Evolutionary conservation across 257 asterid genomes (phyloP).

Genomic region (Coffea eugenioides): DNA sequence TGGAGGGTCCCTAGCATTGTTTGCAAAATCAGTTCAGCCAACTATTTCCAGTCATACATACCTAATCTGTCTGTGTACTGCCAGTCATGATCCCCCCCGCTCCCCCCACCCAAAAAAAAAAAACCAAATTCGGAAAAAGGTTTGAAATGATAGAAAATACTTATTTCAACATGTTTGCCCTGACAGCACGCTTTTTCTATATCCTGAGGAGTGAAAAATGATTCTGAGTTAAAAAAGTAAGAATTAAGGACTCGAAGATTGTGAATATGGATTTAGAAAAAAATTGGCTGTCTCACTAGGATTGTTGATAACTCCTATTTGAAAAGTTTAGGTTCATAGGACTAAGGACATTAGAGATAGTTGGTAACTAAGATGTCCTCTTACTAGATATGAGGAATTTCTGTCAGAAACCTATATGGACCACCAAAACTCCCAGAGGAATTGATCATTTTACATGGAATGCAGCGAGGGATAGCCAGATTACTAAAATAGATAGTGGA

Average conservation of each 20-base stretch:
- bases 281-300: too few species aligned
- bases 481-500: too few species aligned
- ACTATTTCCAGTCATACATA: neutral
- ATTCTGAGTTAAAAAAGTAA: neutral
- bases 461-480: too few species aligned
- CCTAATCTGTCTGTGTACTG: neutral
- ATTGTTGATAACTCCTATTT: neutral
- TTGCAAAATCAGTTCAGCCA: neutral
- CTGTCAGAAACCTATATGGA: neutral
- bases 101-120: too few species aligned
- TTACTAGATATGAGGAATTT: neutral
- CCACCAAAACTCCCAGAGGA: neutral
- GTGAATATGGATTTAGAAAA: neutral
- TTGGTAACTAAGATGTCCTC: neutral
- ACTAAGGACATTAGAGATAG: neutral
- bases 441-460: too few species aligned
- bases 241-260: neutral
- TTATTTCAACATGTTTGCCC: neutral
- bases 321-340: neutral
- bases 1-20: slow-evolving; percentile 2
- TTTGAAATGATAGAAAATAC: neutral
- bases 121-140: neutral
- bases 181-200: neutral
- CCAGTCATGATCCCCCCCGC: neutral
- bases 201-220: neutral